phyloP scores from a whole-genome alignment of 495 filamentous ascomycete species.

The Penicillium bovifimosum region DNA sequence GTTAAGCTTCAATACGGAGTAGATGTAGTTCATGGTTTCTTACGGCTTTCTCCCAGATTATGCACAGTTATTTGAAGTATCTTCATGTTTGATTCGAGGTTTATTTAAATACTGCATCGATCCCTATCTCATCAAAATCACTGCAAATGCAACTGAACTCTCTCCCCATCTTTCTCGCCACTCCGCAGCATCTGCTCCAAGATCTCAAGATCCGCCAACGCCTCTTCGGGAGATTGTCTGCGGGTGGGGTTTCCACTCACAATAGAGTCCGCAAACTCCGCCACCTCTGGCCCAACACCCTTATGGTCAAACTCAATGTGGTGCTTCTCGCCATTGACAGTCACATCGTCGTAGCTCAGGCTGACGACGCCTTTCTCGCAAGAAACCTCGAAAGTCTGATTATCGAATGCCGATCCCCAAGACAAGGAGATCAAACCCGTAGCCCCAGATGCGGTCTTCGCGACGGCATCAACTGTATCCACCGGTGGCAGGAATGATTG shows the following conservation, averaged over 20 bases:
- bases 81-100: not conserved
- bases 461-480: constrained; percentile 66
- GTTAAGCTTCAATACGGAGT: not conserved
- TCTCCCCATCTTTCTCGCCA: constrained; percentile 52
- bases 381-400: constrained; percentile 46
- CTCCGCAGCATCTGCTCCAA: constrained; percentile 60
- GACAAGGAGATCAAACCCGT: constrained; percentile 56
- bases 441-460: constrained; percentile 55
- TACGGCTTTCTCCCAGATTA: not conserved
- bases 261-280: constrained; percentile 58
- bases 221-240: constrained; percentile 59
- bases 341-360: constrained; percentile 49
- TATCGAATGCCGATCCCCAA: constrained; percentile 60
- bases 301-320: constrained; percentile 50
- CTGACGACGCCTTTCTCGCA: constrained; percentile 49
- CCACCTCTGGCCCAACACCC: constrained; percentile 62
- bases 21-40: not conserved
- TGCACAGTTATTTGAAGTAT: not conserved
- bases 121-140: not conserved
- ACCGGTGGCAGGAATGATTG: constrained; percentile 62
- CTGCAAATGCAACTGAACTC: constrained; percentile 28
- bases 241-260: constrained; percentile 34
- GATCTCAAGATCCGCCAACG: constrained; percentile 64
- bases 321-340: constrained; percentile 45
- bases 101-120: not conserved